Conservation (phyloP, 1,139 yeast genomes). For the Kodamaea derodonti region DNA sequence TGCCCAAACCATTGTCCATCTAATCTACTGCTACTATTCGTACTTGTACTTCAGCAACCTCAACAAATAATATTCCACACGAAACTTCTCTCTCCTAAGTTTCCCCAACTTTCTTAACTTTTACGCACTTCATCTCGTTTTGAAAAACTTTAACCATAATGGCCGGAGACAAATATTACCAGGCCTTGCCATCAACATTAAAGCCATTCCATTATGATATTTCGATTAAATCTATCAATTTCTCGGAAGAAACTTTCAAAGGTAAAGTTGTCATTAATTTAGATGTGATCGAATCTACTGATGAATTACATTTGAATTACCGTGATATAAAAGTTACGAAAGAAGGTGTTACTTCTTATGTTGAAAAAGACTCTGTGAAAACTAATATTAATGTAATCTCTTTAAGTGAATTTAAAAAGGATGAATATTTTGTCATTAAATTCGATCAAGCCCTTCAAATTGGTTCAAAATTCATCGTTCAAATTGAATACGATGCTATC, state of each 20-base stretch:
- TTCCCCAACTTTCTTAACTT: too few relatives aligned
- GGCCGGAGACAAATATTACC: constrained; percentile 16
- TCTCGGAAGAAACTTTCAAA: constrained; percentile 27
- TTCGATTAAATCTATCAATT: constrained; percentile 34
- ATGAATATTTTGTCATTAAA: constrained; percentile 26
- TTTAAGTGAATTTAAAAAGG: constrained; percentile 19
- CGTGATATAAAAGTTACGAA: constrained; percentile 27
- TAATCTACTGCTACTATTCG: too few relatives aligned
- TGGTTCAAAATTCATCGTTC: constrained; percentile 19
- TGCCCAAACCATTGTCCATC: too few relatives aligned
- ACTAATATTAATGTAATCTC: constrained; percentile 12
- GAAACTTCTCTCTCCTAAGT: too few relatives aligned
- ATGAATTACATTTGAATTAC: constrained; percentile 41
- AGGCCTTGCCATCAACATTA: constrained; percentile 43
- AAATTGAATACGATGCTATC: constrained; percentile 42
- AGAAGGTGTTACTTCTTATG: constrained; percentile 7
- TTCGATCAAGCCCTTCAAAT: constrained; percentile 12
- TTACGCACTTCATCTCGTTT: too few relatives aligned
- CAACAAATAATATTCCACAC: too few relatives aligned
- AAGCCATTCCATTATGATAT: constrained; percentile 44
- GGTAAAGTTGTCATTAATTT: constrained; percentile 44
- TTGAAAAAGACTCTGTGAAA: constrained; percentile 3
- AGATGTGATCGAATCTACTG: constrained; percentile 26
- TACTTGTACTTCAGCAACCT: too few relatives aligned
- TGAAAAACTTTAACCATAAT: too few relatives aligned